Base-by-base conservation (phyloP, 164 flowering plant genomes). In the Litsea cubeba region DNA sequence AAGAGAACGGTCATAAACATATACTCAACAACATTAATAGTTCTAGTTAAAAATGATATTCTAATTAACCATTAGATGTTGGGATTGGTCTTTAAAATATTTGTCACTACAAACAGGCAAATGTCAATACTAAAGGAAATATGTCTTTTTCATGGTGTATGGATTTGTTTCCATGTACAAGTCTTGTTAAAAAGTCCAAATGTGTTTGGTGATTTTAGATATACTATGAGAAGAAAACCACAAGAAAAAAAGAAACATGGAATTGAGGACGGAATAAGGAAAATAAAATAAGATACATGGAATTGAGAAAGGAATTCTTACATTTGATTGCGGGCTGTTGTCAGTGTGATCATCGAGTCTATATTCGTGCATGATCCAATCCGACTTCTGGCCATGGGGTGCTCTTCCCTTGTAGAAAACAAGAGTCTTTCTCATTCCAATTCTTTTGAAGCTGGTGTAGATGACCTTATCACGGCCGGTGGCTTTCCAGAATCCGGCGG, bases 331-430 rank as follows among this genome's bases (percentile, higher is more conserved):
- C 51, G 72, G 26, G 49, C 28, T 58, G 68, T 30, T 74, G 80
- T 74, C 71, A 46, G 75, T 46, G 58, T 71, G 84, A 32, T 90
- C 97, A 68, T 92, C 98, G 0, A 94, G 94, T 30, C 98, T 79
- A 57, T 94, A 94, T 62, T 94, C 98, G 77, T 94, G 97, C 98
- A 94, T 94, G 82, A 94, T 94, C 98, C 98, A 94, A 49, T 94
- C 97, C 0, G 97, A 91, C 76, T 90, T 94, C 71, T 89, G 91
- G 15, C 98, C 98, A 54, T 92, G 97, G 1, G 98, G 98, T 35
- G 98, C 98, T 73, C 98, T 76, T 28, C 98, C 98, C 75, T 87
- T 86, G 77, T 94, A 92, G 69, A 94, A 94, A 32, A 94, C 97
- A 0, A 94, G 83, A 2, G 98, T 94, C 80, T 94, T 94, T 72